These are phyloP conservation scores for Talaromyces atroroseus DNA, from an alignment of 2,329 filamentous ascomycete genomes.

Conservation along the genomic window DNA sequence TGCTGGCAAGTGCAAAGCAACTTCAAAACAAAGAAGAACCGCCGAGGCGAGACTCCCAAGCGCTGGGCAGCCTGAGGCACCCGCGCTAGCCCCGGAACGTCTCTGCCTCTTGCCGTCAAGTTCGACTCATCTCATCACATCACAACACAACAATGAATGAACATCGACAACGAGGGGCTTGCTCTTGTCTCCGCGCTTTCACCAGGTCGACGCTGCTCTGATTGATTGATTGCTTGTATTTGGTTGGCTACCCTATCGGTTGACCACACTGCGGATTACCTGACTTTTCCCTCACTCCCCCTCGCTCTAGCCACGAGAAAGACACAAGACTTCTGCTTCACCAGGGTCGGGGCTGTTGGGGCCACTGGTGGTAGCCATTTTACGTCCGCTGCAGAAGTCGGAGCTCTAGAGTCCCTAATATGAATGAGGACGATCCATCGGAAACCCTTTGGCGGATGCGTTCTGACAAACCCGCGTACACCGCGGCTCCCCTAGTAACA, in stretches of 20 bases:
- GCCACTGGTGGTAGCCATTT: background rate
- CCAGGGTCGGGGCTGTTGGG: background rate
- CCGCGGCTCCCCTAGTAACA: slow-evolving; percentile 26
- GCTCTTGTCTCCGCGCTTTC: background rate
- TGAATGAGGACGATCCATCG: slow-evolving; percentile 26
- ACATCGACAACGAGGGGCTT: background rate
- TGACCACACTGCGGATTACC: background rate
- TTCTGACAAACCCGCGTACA: slow-evolving; percentile 19
- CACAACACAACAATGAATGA: background rate
- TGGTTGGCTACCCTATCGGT: no score
- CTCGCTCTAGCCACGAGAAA: background rate
- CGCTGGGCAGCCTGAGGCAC: slow-evolving; percentile 1
- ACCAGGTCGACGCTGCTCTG: no score
- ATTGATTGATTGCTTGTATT: no score
- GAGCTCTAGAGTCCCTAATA: slow-evolving; percentile 13
- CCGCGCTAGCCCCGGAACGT: background rate
- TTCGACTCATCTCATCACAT: background rate
- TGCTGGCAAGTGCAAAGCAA: no score
- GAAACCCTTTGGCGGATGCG: slow-evolving; percentile 23
- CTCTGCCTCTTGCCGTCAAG: background rate
- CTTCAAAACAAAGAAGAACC: background rate
- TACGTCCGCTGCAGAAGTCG: background rate
- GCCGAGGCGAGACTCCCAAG: no score
- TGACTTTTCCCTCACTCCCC: background rate
- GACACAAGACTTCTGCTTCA: background rate